Evolutionary conservation across 2,329 filamentous ascomycete genomes (phyloP).

Genomic region (Epichloe typhina): DNA sequence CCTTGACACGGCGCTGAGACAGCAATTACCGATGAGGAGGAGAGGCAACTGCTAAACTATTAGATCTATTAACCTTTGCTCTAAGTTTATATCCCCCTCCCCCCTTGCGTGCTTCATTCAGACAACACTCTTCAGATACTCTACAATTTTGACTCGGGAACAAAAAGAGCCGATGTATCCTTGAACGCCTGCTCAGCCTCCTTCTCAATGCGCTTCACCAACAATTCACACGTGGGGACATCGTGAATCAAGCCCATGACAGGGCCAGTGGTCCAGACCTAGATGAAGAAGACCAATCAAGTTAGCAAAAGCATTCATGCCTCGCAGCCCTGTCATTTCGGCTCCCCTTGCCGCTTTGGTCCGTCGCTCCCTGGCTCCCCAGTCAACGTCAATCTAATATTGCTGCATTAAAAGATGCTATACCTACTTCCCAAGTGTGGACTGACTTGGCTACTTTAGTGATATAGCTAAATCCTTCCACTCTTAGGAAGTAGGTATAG

Average conservation of each 20-base stretch:
- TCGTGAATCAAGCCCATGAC: conserved; percentile 84
- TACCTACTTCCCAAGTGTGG: too few species aligned
- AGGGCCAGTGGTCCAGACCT: conserved; percentile 96
- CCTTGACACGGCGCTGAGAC: conserved; percentile 9
- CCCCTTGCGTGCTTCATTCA: too few species aligned
- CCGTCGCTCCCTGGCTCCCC: too few species aligned
- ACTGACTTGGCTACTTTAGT: too few species aligned
- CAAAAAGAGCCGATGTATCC: conserved; percentile 43
- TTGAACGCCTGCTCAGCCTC: conserved; percentile 57
- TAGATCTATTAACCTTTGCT: too few species aligned
- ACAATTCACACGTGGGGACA: conserved; percentile 59
- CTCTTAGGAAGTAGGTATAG: too few species aligned
- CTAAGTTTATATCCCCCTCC: too few species aligned
- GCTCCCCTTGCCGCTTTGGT: too few species aligned
- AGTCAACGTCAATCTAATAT: too few species aligned
- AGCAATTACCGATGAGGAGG: neutral
- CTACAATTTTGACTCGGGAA: conserved; percentile 46
- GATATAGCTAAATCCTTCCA: too few species aligned
- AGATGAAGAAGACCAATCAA: conserved; percentile 4
- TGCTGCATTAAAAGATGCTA: too few species aligned
- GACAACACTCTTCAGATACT: neutral
- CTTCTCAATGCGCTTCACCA: conserved; percentile 61
- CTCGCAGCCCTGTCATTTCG: too few species aligned
- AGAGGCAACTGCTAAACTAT: neutral
- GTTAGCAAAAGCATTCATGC: neutral